Base-by-base conservation (phyloP, 1,139 yeast species). In the Yamadazyma siamensis region DNA sequence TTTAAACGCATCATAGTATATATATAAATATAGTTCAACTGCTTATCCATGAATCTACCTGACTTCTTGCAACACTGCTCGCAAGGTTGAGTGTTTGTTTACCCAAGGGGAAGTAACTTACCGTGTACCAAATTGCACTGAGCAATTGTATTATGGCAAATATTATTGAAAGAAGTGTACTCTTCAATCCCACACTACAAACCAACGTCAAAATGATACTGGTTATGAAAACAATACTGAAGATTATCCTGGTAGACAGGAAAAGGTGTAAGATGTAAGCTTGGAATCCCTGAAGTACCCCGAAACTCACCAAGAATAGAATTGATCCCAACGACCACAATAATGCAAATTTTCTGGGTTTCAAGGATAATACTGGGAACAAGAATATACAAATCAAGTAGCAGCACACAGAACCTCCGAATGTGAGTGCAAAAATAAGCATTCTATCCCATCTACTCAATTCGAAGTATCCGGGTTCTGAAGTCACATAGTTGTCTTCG, bases 21-120 rank as follows among this genome's bases (percentile, higher is more conserved):
- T n/a, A n/a, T n/a, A n/a, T n/a, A n/a, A n/a, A n/a, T n/a, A n/a
- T n/a, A n/a, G n/a, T n/a, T n/a, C n/a, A n/a, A n/a, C n/a, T n/a
- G 32, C 61, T 71, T 27, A 77, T 62, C 84, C 84, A 77, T 27
- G 65, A 61, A 38, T 75, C 81, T 1, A 75, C 81, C 45, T 76
- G 82, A 23, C 65, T 56, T 32, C 77, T 55, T 4, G 83, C 83
- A 8, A 75, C 75, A 14, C 59, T 59, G 3, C 77, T 63, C 0
- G 81, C 78, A 32, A 77, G 50, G 36, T 61, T 64, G 31, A 77
- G 54, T 0, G 82, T 77, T 34, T 71, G 77, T 27, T 66, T 61
- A 2, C 83, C 83, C 60, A 73, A 56, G 3, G 84, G 83, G 54
- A 77, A 77, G 48, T 77, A 77, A 42, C 83, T 76, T 5, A 77